These are phyloP conservation scores for Lodderomyces theae DNA, from an alignment of 1,139 yeast genomes.

Conservation along the genomic window DNA sequence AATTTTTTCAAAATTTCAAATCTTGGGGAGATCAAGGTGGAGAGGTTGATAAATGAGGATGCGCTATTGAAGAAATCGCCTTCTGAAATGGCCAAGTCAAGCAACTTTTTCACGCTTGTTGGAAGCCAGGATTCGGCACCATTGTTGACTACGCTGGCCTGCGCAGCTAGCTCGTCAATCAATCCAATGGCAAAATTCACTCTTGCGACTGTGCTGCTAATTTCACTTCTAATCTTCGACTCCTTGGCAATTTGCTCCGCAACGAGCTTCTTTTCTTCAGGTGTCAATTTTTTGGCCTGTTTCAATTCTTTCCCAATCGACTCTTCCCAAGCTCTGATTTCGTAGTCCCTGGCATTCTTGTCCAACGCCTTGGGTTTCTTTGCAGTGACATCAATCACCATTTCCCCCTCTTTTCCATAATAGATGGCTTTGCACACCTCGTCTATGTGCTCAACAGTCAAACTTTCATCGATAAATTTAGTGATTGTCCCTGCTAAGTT, in stretches of 20 bases:
- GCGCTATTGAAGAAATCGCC: constrained; percentile 21
- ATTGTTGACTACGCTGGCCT: constrained; percentile 57
- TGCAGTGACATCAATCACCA: constrained; percentile 63
- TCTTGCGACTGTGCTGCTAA: constrained; percentile 36
- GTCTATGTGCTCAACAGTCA: constrained; percentile 29
- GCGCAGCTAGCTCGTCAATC: constrained; percentile 50
- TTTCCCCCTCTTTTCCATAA: constrained; percentile 63
- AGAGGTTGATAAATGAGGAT: constrained; percentile 42
- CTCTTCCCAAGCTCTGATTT: constrained; percentile 88
- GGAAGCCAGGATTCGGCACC: constrained; percentile 77
- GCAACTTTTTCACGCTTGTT: constrained; percentile 47
- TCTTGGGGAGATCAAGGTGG: constrained; percentile 43
- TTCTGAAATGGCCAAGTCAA: constrained; percentile 33
- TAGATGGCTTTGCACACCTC: constrained; percentile 51
- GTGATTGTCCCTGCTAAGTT: constrained; percentile 54
- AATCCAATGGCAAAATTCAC: constrained; percentile 52
- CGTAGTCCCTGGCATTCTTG: constrained; percentile 79
- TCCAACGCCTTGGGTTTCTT: constrained; percentile 35
- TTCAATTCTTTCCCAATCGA: constrained; percentile 67
- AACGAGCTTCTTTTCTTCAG: constrained; percentile 68
- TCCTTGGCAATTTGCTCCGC: constrained; percentile 65
- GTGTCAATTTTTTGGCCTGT: constrained; percentile 55
- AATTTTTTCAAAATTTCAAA: constrained; percentile 50
- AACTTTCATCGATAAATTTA: constrained; percentile 38
- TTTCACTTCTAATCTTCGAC: constrained; percentile 45